These are phyloP conservation scores for Ambrosiella cleistominuta DNA, from an alignment of 2,329 filamentous ascomycete species.

Conservation along the genomic window DNA sequence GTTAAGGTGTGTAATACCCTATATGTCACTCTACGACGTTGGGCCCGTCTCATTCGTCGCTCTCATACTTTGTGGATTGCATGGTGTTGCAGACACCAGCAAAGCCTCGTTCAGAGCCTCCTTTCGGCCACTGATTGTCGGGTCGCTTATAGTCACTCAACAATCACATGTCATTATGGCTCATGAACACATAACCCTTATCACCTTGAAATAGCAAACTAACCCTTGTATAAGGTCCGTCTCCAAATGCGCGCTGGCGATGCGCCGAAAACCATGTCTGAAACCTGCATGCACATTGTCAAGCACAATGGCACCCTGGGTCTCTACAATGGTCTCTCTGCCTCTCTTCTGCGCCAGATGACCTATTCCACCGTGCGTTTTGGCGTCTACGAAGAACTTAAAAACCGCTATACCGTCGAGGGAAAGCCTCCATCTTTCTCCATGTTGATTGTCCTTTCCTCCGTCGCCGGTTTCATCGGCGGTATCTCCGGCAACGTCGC, in stretches of 20 bases:
- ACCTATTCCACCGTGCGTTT: slow-evolving; percentile 96
- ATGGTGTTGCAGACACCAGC: background rate
- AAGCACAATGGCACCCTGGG: slow-evolving; percentile 59
- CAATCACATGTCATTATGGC: slow-evolving; percentile 1
- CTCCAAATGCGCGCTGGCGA: slow-evolving; percentile 68
- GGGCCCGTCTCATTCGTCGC: background rate
- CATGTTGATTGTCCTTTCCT: slow-evolving; percentile 67
- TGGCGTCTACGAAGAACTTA: slow-evolving; percentile 89
- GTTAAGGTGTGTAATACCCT: slow-evolving; percentile 29
- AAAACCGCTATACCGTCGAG: slow-evolving; percentile 37
- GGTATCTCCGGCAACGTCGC: slow-evolving; percentile 85
- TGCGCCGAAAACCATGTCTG: slow-evolving; percentile 62
- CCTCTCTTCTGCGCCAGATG: slow-evolving; percentile 78
- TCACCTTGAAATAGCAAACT: background rate
- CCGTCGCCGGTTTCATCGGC: slow-evolving; percentile 68
- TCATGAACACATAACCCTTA: background rate
- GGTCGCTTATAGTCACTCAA: background rate
- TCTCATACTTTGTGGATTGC: background rate
- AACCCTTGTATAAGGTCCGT: slow-evolving; percentile 44
- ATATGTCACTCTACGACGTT: background rate
- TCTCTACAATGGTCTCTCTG: slow-evolving; percentile 81
- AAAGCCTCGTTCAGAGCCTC: slow-evolving; percentile 9
- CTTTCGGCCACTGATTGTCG: background rate
- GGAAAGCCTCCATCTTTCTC: slow-evolving; percentile 46
- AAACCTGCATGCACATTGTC: slow-evolving; percentile 70